phyloP scores from a whole-genome alignment of 208 protist genomes.

The Wallacemonas collosoma region DNA sequence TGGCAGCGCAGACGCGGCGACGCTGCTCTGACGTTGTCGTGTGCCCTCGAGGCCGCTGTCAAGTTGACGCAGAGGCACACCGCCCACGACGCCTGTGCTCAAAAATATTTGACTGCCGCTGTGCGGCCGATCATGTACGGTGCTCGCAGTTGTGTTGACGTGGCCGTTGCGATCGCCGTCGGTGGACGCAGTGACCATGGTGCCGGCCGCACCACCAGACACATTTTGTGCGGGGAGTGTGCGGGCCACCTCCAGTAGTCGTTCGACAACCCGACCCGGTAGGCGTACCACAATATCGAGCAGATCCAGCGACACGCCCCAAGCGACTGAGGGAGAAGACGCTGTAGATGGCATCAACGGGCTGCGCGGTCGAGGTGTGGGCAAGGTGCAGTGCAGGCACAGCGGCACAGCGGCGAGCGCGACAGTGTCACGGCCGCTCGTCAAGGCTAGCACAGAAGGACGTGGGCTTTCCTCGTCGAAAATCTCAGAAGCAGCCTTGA shows the following conservation, averaged over 20 bases:
- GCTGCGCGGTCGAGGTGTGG: not conserved
- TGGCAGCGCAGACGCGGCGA: not conserved
- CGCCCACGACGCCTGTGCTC: not conserved
- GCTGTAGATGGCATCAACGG: not conserved
- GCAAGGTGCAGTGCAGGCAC: slow-evolving; percentile 1
- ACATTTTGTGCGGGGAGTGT: not conserved
- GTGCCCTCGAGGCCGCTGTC: not conserved
- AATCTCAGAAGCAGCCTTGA: not conserved
- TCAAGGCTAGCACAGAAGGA: not conserved
- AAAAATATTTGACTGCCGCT: slow-evolving; percentile 11
- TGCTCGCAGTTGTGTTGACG: not conserved
- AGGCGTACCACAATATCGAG: slow-evolving; percentile 16
- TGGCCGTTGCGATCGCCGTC: not conserved
- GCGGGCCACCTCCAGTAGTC: not conserved
- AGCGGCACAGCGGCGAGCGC: not conserved
- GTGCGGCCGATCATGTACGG: not conserved
- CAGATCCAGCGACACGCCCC: slow-evolving; percentile 7
- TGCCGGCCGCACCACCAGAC: not conserved
- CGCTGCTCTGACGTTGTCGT: not conserved
- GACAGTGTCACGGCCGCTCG: slow-evolving; percentile 1
- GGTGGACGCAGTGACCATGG: not conserved
- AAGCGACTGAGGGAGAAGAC: not conserved
- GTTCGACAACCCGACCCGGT: not conserved
- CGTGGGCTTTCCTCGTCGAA: too few relatives aligned
- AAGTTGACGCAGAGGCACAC: not conserved